Conservation (phyloP, 2,329 filamentous ascomycete species). For the Penicillium sp. region DNA sequence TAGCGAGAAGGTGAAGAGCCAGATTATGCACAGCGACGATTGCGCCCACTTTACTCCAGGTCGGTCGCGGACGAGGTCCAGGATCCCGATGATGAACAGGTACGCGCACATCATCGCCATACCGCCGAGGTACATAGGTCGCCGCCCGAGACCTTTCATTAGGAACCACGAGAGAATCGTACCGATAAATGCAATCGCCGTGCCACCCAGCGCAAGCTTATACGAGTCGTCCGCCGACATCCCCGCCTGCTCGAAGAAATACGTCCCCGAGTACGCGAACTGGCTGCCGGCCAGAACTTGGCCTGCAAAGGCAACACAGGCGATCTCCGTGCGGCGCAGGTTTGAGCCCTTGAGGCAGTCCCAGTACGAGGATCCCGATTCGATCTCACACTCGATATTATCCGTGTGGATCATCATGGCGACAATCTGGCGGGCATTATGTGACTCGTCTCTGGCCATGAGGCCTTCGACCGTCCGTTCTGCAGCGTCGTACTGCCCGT, state of each 20-base stretch:
- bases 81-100: constrained; percentile 35
- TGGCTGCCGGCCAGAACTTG: constrained; percentile 37
- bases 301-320: constrained; percentile 40
- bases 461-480: constrained; percentile 48
- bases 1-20: constrained; percentile 60
- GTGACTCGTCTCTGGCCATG: constrained; percentile 21
- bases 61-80: not conserved
- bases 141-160: constrained; percentile 44
- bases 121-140: constrained; percentile 44
- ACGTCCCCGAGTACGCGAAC: constrained; percentile 37
- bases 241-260: constrained; percentile 47
- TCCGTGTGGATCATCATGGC: constrained; percentile 65
- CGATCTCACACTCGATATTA: constrained; percentile 32
- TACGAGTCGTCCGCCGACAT: constrained; percentile 49
- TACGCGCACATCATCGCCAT: constrained; percentile 35
- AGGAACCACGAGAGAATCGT: constrained; percentile 58
- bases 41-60: constrained; percentile 32
- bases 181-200: constrained; percentile 26
- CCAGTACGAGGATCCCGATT: constrained; percentile 28
- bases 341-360: constrained; percentile 39
- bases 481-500: constrained; percentile 47
- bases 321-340: constrained; percentile 48
- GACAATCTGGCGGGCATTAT: constrained; percentile 55
- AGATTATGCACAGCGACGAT: constrained; percentile 57
- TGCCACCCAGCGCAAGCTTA: constrained; percentile 56